Base-by-base conservation (phyloP, 306 rosid genomes). In the Sphenostylis stenocarpa region DNA sequence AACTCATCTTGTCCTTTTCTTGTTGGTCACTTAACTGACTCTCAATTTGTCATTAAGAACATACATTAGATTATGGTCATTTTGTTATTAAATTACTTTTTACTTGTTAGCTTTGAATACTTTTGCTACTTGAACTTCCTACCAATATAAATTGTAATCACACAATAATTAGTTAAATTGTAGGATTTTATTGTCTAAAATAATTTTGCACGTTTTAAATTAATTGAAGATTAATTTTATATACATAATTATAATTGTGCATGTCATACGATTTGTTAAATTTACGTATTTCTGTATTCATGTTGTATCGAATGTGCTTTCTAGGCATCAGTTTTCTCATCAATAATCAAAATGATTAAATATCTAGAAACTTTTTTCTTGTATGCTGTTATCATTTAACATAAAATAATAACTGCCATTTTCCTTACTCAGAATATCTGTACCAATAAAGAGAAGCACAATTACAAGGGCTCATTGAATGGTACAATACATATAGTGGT, bases 401-500 rank as follows among this genome's bases (percentile, higher is more conserved):
- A 52, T 11, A 9, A 21, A 75, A 76, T 7, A 67, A 16, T 77
- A 60, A 77, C 78, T 52, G 17, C 34, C n/a, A 19, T 61, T 57
- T 73, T 67, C 49, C 44, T 67, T 60, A 23, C 53, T 75, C 86
- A 95, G 97, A 95, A 95, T 77, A 82, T 83, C 21, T 95, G 98
- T 85, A 95, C 96, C 70, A 87, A 75, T 13, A 20, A 88, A 65
- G 95, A 92, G 92, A 92, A 90, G 82, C 65, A 85, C 77, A 8
- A 51, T 61, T 95, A 92, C 56, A 84, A 82, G 70, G 96, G 98
- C 65, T 44, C 76, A 63, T 79, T 92, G 87, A 86, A 95, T 63
- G 98, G 98, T 44, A 95, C 98, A 63, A 95, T 95, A 77, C 98
- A 95, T 70, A 89, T 85, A 26, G 98, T 90, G 66, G 97, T 89